Conservation (phyloP, 768 basidiomycete species). For the Tylopilus cervinicoccineus region DNA sequence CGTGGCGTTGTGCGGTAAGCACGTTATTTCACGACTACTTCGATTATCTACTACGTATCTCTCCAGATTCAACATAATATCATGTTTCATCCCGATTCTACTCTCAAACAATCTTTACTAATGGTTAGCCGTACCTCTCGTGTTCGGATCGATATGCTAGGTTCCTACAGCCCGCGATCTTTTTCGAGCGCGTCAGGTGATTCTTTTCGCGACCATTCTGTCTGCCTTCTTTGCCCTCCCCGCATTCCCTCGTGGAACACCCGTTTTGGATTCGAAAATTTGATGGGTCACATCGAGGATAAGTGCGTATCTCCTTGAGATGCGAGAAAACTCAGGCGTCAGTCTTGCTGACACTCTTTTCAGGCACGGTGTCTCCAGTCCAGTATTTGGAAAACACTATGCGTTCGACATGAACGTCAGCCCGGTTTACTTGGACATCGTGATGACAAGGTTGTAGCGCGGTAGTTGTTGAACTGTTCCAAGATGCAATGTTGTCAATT, state of each 20-base stretch:
- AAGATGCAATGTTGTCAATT: neutral
- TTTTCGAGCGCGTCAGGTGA: slow-evolving; percentile 1
- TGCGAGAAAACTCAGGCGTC: neutral
- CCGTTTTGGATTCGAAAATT: slow-evolving; percentile 11
- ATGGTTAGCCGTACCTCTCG: neutral
- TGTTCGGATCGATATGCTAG: neutral
- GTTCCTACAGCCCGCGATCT: neutral
- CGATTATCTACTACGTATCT: neutral
- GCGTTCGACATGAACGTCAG: slow-evolving; percentile 19
- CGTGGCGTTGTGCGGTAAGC: slow-evolving; percentile 25
- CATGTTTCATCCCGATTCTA: slow-evolving; percentile 12
- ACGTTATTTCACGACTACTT: neutral
- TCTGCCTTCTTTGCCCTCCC: slow-evolving; percentile 26
- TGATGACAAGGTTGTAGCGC: neutral
- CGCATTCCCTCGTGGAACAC: slow-evolving; percentile 27
- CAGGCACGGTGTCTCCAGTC: slow-evolving; percentile 19
- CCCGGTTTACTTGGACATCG: slow-evolving; percentile 12
- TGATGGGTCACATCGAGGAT: slow-evolving; percentile 18
- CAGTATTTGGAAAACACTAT: slow-evolving; percentile 17
- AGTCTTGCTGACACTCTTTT: neutral
- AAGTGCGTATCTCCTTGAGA: slow-evolving; percentile 11
- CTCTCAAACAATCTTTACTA: slow-evolving; percentile 7
- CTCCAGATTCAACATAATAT: slow-evolving; percentile 19
- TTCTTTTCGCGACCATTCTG: slow-evolving; percentile 15
- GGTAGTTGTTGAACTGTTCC: neutral